phyloP scores from a whole-genome alignment of 805 yeast genomes.

The Wickerhamiella galacta region DNA sequence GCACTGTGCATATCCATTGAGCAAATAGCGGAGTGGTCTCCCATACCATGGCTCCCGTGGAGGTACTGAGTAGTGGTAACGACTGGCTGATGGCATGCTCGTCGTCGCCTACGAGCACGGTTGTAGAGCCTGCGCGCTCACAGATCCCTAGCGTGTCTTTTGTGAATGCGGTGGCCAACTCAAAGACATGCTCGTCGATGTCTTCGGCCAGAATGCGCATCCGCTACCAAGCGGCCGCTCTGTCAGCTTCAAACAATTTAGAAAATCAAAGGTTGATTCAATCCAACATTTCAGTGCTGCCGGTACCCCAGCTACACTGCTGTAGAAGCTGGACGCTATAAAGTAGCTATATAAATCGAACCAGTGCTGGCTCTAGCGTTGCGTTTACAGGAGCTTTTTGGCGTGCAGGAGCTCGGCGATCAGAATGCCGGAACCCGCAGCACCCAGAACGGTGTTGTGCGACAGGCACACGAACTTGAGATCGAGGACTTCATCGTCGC shows the following conservation, averaged over 20 bases:
- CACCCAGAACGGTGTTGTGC: constrained; percentile 94
- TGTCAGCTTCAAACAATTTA: too few species aligned
- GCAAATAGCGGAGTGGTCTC: constrained; percentile 10
- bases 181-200: constrained; percentile 1
- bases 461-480: constrained; percentile 94
- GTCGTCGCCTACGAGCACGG: constrained; percentile 4
- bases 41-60: constrained; percentile 17
- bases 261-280: too few species aligned
- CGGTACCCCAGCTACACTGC: too few species aligned
- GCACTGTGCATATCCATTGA: constrained; percentile 3
- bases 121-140: constrained; percentile 2
- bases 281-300: too few species aligned
- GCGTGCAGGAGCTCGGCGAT: constrained; percentile 82
- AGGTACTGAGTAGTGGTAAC: constrained; percentile 7
- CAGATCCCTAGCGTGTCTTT: constrained; percentile 6
- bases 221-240: too few species aligned
- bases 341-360: too few species aligned
- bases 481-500: constrained; percentile 87
- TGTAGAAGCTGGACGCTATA: too few species aligned
- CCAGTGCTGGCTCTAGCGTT: too few species aligned
- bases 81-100: constrained; percentile 9
- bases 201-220: background rate
- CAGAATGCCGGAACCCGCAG: constrained; percentile 95
- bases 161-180: background rate
- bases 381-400: constrained; percentile 52